Evolutionary conservation across 2,329 filamentous ascomycete genomes (phyloP).

Genomic region (Fusarium siculi): DNA sequence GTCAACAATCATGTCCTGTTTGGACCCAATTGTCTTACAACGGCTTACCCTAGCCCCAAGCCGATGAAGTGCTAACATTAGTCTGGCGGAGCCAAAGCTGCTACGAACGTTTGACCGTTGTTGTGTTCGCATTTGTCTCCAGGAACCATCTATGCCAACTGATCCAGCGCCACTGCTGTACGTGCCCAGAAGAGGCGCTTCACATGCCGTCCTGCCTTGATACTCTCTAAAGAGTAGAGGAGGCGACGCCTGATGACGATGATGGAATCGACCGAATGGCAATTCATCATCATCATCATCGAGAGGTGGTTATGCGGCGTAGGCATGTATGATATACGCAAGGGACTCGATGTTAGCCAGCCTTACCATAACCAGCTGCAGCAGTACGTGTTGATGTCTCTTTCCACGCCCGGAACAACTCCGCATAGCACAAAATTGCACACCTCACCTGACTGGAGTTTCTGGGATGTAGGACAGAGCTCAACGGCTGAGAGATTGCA

Average conservation of each 20-base stretch:
- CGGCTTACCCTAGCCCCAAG: neutral
- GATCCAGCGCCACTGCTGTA: slow-evolving; percentile 7
- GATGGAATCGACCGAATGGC: slow-evolving; percentile 30
- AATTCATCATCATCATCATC: slow-evolving; percentile 35
- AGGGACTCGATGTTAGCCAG: slow-evolving; percentile 31
- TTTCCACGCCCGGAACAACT: slow-evolving; percentile 30
- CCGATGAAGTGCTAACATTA: slow-evolving; percentile 13
- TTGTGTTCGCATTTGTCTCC: slow-evolving; percentile 28
- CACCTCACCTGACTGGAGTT: neutral
- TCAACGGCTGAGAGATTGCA: slow-evolving; percentile 13
- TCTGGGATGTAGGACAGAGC: neutral
- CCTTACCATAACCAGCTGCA: slow-evolving; percentile 15
- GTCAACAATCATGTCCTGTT: slow-evolving; percentile 15
- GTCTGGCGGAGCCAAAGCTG: slow-evolving; percentile 22
- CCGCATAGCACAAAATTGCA: slow-evolving; percentile 27
- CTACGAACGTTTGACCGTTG: slow-evolving; percentile 37
- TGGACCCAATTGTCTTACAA: slow-evolving; percentile 23
- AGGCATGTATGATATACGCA: slow-evolving; percentile 29
- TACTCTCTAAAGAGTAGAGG: slow-evolving; percentile 9
- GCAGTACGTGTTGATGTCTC: slow-evolving; percentile 5
- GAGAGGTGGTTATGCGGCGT: slow-evolving; percentile 25
- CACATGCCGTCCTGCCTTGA: slow-evolving; percentile 11
- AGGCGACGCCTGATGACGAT: slow-evolving; percentile 16
- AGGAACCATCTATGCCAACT: slow-evolving; percentile 15
- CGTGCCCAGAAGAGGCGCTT: slow-evolving; percentile 9